Base-by-base conservation (phyloP, 257 asterid species). In the Fraxinus anomala region DNA sequence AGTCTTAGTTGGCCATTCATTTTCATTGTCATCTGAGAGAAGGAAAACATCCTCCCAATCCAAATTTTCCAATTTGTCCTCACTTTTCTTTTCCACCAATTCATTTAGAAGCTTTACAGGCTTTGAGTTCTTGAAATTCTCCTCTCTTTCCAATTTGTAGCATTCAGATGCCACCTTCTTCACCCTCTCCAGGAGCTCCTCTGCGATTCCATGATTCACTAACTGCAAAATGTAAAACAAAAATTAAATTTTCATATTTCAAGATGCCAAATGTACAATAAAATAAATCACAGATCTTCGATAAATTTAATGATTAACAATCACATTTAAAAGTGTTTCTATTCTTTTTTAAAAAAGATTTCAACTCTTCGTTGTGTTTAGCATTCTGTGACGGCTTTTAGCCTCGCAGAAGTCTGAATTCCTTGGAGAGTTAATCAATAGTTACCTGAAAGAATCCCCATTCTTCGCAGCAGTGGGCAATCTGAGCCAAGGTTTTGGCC, bases 1-100 rank as follows among this genome's bases (percentile, higher is more conserved):
- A n/a, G n/a, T n/a, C n/a, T n/a, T 79, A 0, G 93, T 80, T 4
- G 96, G 92, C 97, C 95, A 91, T 1, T 89, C 91, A 21, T 61
- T 17, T 69, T 36, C 47, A 80, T 91, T 91, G 0, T 87, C 85
- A 70, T 93, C 94, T 0, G 90, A 75, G 76, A 93, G 94, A 76
- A 91, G 81, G 80, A 91, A 87, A 16, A 93, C 97, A 79, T 93
- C 97, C 49, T 91, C 94, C 94, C 96, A 91, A 68, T 91, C 96
- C 36, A 87, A 77, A 68, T 77, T 80, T 34, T 86, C 87, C 0
- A 89, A 42, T 70, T 13, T 86, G 6, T 71, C 84, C 10, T 81
- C 83, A 31, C 84, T 82, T 33, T 84, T 79, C 67, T 82, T 85
- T 5, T 83, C 87, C 7, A 88, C 24, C 68, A 89, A 16, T 47